Evolutionary conservation across 495 filamentous ascomycete species (phyloP), one percentile per base, ranked within the genome.

Genomic region (Talaromyces ruber): DNA sequence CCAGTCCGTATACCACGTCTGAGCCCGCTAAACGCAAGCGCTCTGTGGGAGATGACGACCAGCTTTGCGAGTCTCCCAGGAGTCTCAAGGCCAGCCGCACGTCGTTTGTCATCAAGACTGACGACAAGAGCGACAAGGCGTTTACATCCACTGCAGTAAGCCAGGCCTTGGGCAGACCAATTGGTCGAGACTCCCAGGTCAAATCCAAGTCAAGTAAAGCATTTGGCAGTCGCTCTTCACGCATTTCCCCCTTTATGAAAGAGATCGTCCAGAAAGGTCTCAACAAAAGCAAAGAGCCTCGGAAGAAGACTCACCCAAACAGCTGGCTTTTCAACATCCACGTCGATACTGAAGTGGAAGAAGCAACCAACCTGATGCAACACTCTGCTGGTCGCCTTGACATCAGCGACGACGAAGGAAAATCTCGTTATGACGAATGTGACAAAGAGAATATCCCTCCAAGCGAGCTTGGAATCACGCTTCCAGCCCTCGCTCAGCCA

Each of bases 301-400:
- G 72, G 67, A 26, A 70, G 74, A 53, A 64, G 56, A 59, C 68
- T 56, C 78, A 76, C 51, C 84, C 82, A 25, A 83, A 84, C 24
- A 82, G 82, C 16, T 97, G 93, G 93, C 87, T 88, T 76, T 98
- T 98, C 71, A 86, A 92, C 47, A 98, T 98, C 72, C 86, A 98
- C 68, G 93, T 97, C 70, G 94, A 98, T 73, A 90, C 90, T 0
- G 83, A 84, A 30, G 89, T 95, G 65, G 90, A 98, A 65, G 86
- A 93, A 67, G 88, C 91, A 72, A 88, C 90, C 59, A 97, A 95
- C 68, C 75, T 96, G 3, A 89, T 98, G 79, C 88, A 96, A 69
- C 93, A 97, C 74, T 89, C 86, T 30, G 91, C 94, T 22, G 84
- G 86, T 67, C 87, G 87, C 0, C 83, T 98, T 0, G 93, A 98